Base-by-base conservation (phyloP, 2,329 filamentous ascomycete genomes). In the Nakataea oryzae region DNA sequence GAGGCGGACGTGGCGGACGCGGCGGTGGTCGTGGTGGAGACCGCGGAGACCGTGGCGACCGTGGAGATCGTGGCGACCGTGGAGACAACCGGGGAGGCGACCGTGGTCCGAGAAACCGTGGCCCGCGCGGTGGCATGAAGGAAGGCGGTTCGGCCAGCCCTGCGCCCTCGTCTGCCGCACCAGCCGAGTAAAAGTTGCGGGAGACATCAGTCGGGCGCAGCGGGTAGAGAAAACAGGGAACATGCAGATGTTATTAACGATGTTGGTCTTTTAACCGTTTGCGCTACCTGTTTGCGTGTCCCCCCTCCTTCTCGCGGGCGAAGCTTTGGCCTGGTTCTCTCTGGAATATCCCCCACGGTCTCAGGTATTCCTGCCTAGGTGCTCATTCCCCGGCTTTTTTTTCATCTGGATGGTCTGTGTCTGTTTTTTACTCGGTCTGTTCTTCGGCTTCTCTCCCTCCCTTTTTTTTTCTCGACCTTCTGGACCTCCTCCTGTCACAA, bases 91-190 rank as follows among this genome's bases (percentile, higher is more conserved):
- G 58, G 63, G 83, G 86, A 58, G 83, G 85, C 58, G 78, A 79
- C 64, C 80, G 85, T 62, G 79, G 86, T 54, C 80, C 84, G 32
- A 64, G 83, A 60, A 80, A 83, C 47, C 79, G 82, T 14, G 78
- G 83, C 61, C 82, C 47, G 78, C 78, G 63, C 13, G 55, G 59
- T 1, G 65, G 65, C 4, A 21, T 63, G 54, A 62, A 59, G 30
- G 87, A 85, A 76, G 85, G 83, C 62, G 80, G 79, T 64, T 78
- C 77, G 60, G 78, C 79, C 34, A 84, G 84, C 30, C 79, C 82
- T 17, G 83, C 83, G 54, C 75, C 78, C 56, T 71, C 75, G n/a
- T 73, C 80, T n/a, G 78, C 81, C 58, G 77, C 83, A 65, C 76
- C 81, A 61, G 21, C 41, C 41, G 41, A 50, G 41, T 50, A 50